Evolutionary conservation across 2,329 filamentous ascomycete genomes (phyloP).

Genomic region (Septoria petroselini): DNA sequence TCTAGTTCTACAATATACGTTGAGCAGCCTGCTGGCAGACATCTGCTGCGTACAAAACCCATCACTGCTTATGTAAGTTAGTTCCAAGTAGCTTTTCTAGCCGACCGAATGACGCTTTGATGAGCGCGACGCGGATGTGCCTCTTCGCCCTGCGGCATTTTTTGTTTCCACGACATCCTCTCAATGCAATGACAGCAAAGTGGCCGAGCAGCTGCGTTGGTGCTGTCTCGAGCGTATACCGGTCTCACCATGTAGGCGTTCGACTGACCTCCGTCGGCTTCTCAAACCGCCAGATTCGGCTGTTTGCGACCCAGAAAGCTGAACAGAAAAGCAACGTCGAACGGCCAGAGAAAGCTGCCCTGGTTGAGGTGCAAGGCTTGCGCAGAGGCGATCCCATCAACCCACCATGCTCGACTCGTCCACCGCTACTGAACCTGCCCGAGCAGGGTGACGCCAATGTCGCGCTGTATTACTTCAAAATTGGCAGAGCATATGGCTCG

Average conservation of each 20-base stretch:
- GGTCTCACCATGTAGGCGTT: constrained; percentile 10
- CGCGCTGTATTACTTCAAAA: constrained; percentile 55
- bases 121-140: no score
- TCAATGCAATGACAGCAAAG: constrained; percentile 40
- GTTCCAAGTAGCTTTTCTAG: no score
- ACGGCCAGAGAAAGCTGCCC: constrained; percentile 24
- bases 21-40: no score
- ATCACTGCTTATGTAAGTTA: no score
- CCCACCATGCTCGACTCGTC: constrained; percentile 68
- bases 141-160: no score
- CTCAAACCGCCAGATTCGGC: not conserved
- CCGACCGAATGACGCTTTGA: no score
- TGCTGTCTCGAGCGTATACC: constrained; percentile 30
- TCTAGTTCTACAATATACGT: no score
- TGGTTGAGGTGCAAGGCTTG: constrained; percentile 32
- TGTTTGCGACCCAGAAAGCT: constrained; percentile 9
- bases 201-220: constrained; percentile 32
- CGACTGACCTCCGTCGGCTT: not conserved
- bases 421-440: constrained; percentile 66
- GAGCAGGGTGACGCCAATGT: constrained; percentile 46
- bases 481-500: constrained; percentile 70
- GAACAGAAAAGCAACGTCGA: constrained; percentile 14
- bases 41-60: no score
- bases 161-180: not conserved
- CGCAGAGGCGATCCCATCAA: constrained; percentile 59